Conservation (phyloP, 1,284 basidiomycete species). For the Melampsora larici-populina region DNA sequence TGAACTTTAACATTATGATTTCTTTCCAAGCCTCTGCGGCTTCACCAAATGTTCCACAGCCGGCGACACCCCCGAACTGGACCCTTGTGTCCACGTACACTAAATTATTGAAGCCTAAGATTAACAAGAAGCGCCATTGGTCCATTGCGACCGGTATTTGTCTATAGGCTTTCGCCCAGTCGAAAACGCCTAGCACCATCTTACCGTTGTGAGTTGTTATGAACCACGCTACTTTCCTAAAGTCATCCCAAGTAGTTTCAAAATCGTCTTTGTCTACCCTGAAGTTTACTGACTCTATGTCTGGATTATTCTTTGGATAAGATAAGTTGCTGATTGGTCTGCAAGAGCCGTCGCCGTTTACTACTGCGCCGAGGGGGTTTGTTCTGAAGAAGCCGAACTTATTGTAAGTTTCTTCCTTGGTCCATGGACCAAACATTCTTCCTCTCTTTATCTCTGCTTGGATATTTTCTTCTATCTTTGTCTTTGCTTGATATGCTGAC, state of each 20-base stretch:
- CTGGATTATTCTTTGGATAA: not conserved
- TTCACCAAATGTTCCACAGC: constrained; percentile 13
- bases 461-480: not conserved
- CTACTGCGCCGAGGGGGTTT: not conserved
- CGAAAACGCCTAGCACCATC: not conserved
- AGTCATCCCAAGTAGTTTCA: too few relatives aligned
- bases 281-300: not conserved
- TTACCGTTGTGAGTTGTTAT: not conserved
- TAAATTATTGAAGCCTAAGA: not conserved
- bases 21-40: constrained; percentile 6
- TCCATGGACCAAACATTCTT: constrained; percentile 21
- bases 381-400: constrained; percentile 8
- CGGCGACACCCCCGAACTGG: too few relatives aligned
- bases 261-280: not conserved
- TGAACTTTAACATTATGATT: not conserved
- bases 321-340: constrained; percentile 13
- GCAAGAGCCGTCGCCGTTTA: constrained; percentile 2
- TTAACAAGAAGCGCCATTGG: constrained; percentile 1
- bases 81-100: not conserved
- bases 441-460: not conserved
- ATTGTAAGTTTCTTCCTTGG: not conserved
- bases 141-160: not conserved
- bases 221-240: not conserved
- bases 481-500: not conserved
- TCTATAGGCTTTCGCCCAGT: too few relatives aligned